A percentile compares a stretch with the other conserved stretches of the same genome.
phyloP scores from a whole-genome alignment of 2,329 filamentous ascomycete species.

The Fusarium sp. region DNA sequence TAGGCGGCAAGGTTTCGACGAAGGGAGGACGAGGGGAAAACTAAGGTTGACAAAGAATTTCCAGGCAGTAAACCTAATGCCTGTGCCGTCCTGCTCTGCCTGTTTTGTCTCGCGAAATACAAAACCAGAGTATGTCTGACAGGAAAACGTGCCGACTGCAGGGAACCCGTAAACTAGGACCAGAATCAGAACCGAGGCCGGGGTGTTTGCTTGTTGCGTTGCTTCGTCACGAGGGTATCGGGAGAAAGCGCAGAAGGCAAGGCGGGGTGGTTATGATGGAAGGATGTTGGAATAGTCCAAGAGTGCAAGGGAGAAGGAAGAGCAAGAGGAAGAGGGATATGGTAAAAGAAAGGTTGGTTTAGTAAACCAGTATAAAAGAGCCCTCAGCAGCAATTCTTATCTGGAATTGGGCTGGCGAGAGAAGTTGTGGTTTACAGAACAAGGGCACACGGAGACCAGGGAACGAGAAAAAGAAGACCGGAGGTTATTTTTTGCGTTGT shows the following conservation, averaged over 20 bases:
- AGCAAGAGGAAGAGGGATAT: slow-evolving; percentile 13
- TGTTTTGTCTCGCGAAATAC: slow-evolving; percentile 14
- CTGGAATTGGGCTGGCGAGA: slow-evolving; percentile 48
- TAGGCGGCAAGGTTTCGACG: slow-evolving; percentile 32
- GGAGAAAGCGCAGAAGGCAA: slow-evolving; percentile 30
- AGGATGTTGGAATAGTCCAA: slow-evolving; percentile 13
- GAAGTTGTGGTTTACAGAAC: slow-evolving; percentile 48
- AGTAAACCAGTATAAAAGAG: slow-evolving; percentile 25
- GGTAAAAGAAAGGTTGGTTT: slow-evolving; percentile 6
- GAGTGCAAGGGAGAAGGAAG: slow-evolving; percentile 22
- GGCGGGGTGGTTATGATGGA: slow-evolving; percentile 26
- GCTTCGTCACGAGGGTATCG: slow-evolving; percentile 35
- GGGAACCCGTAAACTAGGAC: slow-evolving; percentile 14
- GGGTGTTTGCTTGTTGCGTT: slow-evolving; percentile 26
- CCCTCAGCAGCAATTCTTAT: slow-evolving; percentile 48
- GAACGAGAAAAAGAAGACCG: slow-evolving; percentile 49
- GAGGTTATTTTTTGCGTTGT: slow-evolving; percentile 57
- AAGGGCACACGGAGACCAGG: slow-evolving; percentile 48
- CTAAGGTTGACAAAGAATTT: slow-evolving; percentile 34
- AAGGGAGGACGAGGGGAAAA: slow-evolving; percentile 29
- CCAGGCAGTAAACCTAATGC: slow-evolving; percentile 36
- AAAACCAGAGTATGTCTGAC: slow-evolving; percentile 30
- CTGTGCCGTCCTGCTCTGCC: slow-evolving; percentile 8
- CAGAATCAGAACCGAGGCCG: slow-evolving; percentile 16
- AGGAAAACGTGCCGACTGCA: slow-evolving; percentile 28